Base-by-base conservation (phyloP, 129 eudicot species). In the Lactuca sativa region DNA sequence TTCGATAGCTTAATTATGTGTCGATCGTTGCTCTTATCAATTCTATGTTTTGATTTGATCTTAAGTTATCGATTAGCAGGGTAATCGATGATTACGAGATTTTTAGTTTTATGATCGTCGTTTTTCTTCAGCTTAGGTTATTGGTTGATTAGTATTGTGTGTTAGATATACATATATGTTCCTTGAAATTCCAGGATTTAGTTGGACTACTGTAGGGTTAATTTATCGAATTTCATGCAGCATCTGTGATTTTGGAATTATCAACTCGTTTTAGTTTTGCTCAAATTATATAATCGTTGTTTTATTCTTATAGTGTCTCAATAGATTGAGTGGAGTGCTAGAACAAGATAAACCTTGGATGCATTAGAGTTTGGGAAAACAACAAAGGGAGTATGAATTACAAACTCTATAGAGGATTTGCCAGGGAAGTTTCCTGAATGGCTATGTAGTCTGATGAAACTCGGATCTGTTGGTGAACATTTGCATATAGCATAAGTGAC, bases 231-330 rank as follows among this genome's bases (percentile, higher is more conserved):
- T 72, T 72, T 49, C 68, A 60, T 34, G 67, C 49, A n/a, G 58
- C 10, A 44, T 71, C 47, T 31, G 4, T 48, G 43, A 44, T 71
- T 71, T 57, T 57, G 15, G 16, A 32, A 64, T 9, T 57, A 3
- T 67, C n/a, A 52, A 12, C 60, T 66, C 31, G 33, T 59, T 67
- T 67, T 52, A 59, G 56, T 1, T 18, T 18, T 67, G 80, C 37
- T 59, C 21, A 51, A 32, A 34, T 21, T 67, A 0, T 36, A 14
- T 51, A 49, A 68, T 76, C 15, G 6, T 40, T 49, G 74, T 60
- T 62, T 66, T 58, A 54, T 75, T 38, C 7, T 73, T 67, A 67
- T 68, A 75, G 79, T 34, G 60, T 49, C 43, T 56, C 14, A 16
- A 18, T 36, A 58, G 67, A 47, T 60, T 67, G 30, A 37, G 63